Percentiles rank a stretch among this genome's conserved stretches.
Conservation (phyloP, 345 rosid genomes). For the Hypericum androsaemum region DNA sequence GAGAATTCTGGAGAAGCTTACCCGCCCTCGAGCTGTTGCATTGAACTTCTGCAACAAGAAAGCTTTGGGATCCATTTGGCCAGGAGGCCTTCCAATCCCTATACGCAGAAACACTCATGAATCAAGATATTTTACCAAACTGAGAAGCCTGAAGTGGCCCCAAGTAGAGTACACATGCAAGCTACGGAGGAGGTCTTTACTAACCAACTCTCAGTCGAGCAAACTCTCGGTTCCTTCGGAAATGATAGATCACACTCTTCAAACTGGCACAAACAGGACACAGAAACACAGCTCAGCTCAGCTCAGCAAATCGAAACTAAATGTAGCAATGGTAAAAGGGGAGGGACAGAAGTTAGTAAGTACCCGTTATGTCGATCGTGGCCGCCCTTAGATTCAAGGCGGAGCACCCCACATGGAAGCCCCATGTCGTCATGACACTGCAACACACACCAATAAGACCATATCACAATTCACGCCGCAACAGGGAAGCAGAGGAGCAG, state of each 20-base stretch:
- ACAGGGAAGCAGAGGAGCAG: constrained; percentile 1
- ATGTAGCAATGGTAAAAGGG: background rate
- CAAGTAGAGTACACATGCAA: background rate
- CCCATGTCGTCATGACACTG: constrained; percentile 79
- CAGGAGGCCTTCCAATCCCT: constrained; percentile 86
- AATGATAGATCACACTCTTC: constrained; percentile 63
- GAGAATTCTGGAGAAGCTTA: constrained; percentile 19
- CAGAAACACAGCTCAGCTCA: too few species aligned
- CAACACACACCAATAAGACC: constrained; percentile 3
- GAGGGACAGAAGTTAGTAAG: background rate
- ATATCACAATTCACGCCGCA: background rate
- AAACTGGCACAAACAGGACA: constrained; percentile 12
- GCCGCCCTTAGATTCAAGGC: constrained; percentile 76
- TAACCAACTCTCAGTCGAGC: constrained; percentile 78
- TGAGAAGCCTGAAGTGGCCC: background rate
- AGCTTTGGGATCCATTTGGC: constrained; percentile 98
- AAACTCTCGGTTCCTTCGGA: constrained; percentile 72
- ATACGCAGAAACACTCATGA: background rate
- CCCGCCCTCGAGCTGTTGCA: constrained; percentile 45
- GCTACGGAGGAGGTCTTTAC: constrained; percentile 10
- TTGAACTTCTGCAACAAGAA: constrained; percentile 82
- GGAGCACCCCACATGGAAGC: constrained; percentile 88
- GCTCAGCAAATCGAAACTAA: too few species aligned
- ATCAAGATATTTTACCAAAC: background rate
- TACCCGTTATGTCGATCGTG: constrained; percentile 86